Base-by-base conservation (phyloP, 805 yeast genomes). In the Suhomyces faveliae region DNA sequence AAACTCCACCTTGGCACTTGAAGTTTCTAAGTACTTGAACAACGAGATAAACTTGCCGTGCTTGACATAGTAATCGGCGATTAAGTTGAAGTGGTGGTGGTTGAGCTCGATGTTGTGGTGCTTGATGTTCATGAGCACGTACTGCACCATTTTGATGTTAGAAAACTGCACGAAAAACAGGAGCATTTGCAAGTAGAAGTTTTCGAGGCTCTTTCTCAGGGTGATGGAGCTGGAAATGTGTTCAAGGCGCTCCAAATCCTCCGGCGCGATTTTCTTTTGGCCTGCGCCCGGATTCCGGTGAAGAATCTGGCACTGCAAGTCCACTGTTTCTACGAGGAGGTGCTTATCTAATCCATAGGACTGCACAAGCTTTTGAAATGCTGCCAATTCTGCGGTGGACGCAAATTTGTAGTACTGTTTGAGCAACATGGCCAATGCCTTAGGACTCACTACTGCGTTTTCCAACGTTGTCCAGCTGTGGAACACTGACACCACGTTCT, bases 351-450 rank as follows among this genome's bases (percentile, higher is more conserved):
- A 50, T 1, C 59, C 62, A 19, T 51, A 53, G 10, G 58, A 43
- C 15, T 56, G 51, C 1, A 66, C 51, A 9, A 59, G 38, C 12
- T 56, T 51, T 25, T 62, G 57, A 12, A 69, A 49, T 3, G 50
- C 47, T 5, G 46, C 40, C 2, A 60, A 52, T 41, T 72, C 77
- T 7, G 54, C 48, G 2, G 46, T 38, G 2, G 60, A 61, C 9
- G 71, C 76, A 52, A 54, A 66, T 35, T 51, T 58, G 43, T 64
- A 53, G 30, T 63, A 63, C 47, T 70, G 66, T 9, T 59, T 58
- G 4, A 67, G 50, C n/a, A 70, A 43, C 17, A 58, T 29, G 1
- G 63, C 60, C 37, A 71, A 49, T 2, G 64, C 55, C 45, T 55
- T 59, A 2, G 66, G 66, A 22, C 59, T 53, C 5, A 50, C 43